Percentiles rank a stretch among this genome's conserved stretches.
Conservation (phyloP, 2,329 filamentous ascomycete species). For the Penicillium brevicompactum region DNA sequence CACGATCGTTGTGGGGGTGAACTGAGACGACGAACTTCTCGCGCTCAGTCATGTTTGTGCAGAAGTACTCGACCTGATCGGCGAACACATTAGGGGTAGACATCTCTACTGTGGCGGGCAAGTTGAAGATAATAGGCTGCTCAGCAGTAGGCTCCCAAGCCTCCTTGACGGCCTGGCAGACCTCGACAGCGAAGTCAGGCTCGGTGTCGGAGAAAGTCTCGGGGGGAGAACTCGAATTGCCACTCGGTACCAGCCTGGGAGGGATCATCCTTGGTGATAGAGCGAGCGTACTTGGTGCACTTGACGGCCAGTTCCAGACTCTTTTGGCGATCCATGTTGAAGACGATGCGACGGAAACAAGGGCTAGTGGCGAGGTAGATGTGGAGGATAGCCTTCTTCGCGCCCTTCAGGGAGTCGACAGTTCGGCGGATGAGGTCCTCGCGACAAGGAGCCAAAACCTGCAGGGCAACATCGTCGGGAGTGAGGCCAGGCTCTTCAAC, state of each 20-base stretch:
- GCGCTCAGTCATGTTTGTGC: constrained; percentile 77
- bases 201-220: constrained; percentile 83
- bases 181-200: constrained; percentile 76
- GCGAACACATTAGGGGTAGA: constrained; percentile 93
- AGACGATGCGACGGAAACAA: constrained; percentile 91
- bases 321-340: constrained; percentile 82
- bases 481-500: constrained; percentile 81
- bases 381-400: constrained; percentile 92
- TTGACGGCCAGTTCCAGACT: constrained; percentile 78
- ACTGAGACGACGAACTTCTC: constrained; percentile 87
- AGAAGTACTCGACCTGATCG: constrained; percentile 96
- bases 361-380: constrained; percentile 95
- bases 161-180: constrained; percentile 91
- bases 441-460: constrained; percentile 89
- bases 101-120: constrained; percentile 95
- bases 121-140: constrained; percentile 91
- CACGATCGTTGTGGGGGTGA: constrained; percentile 93
- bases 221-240: constrained; percentile 54
- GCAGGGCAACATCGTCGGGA: constrained; percentile 87
- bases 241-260: constrained; percentile 57
- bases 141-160: constrained; percentile 84
- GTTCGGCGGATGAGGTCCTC: constrained; percentile 88
- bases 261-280: constrained; percentile 81
- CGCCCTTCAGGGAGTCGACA: constrained; percentile 82
- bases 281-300: constrained; percentile 83